Conservation (phyloP, 305 asterid genomes). For the Solanum hybrid region DNA sequence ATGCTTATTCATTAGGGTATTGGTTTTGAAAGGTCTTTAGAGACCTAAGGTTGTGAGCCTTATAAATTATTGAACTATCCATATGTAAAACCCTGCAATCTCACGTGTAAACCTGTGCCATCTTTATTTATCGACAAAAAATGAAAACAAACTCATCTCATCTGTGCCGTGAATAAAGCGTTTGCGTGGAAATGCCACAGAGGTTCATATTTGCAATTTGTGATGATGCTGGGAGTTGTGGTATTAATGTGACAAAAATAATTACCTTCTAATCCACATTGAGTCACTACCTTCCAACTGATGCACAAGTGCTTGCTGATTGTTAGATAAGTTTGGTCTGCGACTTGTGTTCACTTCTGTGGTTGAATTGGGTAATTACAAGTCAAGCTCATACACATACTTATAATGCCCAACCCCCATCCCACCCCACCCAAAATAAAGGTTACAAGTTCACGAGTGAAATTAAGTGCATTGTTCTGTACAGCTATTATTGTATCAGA, state of each 20-base stretch:
- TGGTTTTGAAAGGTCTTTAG: background rate
- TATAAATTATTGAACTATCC: background rate
- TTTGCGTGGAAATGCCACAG: background rate
- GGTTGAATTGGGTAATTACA: background rate
- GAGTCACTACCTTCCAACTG: background rate
- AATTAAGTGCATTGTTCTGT: background rate
- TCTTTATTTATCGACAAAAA: background rate
- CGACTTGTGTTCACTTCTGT: background rate
- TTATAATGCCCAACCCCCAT: background rate
- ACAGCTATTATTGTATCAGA: background rate
- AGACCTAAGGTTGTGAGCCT: background rate
- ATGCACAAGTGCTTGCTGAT: background rate
- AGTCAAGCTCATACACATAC: background rate
- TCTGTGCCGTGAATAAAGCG: background rate
- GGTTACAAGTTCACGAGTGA: background rate
- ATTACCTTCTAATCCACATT: background rate
- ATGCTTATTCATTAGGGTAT: background rate
- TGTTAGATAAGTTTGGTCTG: background rate
- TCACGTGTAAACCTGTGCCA: background rate
- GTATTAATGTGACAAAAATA: background rate
- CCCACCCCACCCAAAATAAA: background rate
- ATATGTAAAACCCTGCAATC: background rate
- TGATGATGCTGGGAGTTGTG: background rate
- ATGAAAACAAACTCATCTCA: background rate
- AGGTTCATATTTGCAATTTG: background rate